Evolutionary conservation across 2,329 filamentous ascomycete species (phyloP).

Genomic region (Malbranchea cinnamomea): DNA sequence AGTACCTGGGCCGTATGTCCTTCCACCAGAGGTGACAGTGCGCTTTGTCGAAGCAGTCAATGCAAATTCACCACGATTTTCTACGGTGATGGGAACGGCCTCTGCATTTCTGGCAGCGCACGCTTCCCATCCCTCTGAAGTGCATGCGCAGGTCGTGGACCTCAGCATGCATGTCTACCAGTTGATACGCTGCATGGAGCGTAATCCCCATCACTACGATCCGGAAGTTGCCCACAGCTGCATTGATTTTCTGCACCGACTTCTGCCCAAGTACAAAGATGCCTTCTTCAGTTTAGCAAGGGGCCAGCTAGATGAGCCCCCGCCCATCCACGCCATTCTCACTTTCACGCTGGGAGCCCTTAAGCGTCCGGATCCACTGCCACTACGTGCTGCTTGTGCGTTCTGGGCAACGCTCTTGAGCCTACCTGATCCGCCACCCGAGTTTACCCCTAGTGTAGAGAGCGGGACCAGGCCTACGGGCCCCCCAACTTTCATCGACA

Average conservation of each 20-base stretch:
- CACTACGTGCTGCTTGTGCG: constrained; percentile 30
- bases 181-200: constrained; percentile 23
- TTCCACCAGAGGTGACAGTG: constrained; percentile 26
- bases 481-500: constrained; percentile 18
- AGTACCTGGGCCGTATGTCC: constrained; percentile 27
- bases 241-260: constrained; percentile 29
- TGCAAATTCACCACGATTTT: constrained; percentile 14
- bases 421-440: constrained; percentile 14
- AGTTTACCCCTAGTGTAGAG: constrained; percentile 7
- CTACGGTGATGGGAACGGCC: constrained; percentile 29
- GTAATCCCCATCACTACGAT: constrained; percentile 21
- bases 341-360: constrained; percentile 28
- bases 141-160: constrained; percentile 20
- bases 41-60: constrained; percentile 27
- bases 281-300: constrained; percentile 22
- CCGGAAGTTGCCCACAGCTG: constrained; percentile 30
- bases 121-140: constrained; percentile 19
- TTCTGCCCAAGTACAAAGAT: constrained; percentile 27
- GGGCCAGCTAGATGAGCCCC: constrained; percentile 12
- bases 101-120: constrained; percentile 32
- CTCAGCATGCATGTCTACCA: constrained; percentile 26
- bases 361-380: constrained; percentile 28
- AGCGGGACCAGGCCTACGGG: constrained; percentile 12
- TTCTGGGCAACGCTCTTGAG: constrained; percentile 29
- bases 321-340: constrained; percentile 21